Evolutionary conservation across 768 basidiomycete species (phyloP).

Genomic region (Leccinum subgranulosum): DNA sequence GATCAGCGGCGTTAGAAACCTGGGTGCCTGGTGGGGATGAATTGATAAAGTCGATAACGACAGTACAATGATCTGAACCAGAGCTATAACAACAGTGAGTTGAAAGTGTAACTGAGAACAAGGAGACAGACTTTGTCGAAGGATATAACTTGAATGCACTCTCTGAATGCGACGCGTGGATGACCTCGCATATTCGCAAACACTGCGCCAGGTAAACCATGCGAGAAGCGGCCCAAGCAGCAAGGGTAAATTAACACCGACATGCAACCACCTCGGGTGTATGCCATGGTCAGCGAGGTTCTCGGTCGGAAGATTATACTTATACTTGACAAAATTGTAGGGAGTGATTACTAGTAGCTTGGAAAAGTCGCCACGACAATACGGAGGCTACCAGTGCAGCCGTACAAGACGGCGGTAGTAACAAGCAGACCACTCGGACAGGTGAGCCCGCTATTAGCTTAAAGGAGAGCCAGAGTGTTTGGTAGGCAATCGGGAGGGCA

Average conservation of each 20-base stretch:
- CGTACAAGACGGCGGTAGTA: no score
- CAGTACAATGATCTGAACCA: slow-evolving; percentile 28
- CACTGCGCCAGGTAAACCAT: slow-evolving; percentile 17
- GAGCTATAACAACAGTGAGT: slow-evolving; percentile 21
- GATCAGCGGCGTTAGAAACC: slow-evolving; percentile 37
- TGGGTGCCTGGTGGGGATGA: slow-evolving; percentile 40
- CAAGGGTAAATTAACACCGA: slow-evolving; percentile 39
- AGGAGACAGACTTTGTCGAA: slow-evolving; percentile 15
- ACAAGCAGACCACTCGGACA: no score
- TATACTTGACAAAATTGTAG: slow-evolving; percentile 37
- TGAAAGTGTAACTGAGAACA: not conserved
- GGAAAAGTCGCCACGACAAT: no score
- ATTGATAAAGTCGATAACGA: slow-evolving; percentile 30
- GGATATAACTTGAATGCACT: slow-evolving; percentile 10
- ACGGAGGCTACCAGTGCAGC: no score
- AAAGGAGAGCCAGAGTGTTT: no score
- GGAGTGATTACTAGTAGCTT: slow-evolving; percentile 31
- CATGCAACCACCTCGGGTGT: slow-evolving; percentile 41
- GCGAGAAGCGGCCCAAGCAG: slow-evolving; percentile 35
- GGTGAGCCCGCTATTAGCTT: no score
- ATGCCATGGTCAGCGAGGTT: slow-evolving; percentile 40
- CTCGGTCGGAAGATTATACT: slow-evolving; percentile 34
- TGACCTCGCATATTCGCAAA: slow-evolving; percentile 6
- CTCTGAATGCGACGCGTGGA: not conserved
- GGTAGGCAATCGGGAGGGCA: no score